Base-by-base conservation (phyloP, 805 yeast genomes). In the Vanderwaltozyma yarrowii region DNA sequence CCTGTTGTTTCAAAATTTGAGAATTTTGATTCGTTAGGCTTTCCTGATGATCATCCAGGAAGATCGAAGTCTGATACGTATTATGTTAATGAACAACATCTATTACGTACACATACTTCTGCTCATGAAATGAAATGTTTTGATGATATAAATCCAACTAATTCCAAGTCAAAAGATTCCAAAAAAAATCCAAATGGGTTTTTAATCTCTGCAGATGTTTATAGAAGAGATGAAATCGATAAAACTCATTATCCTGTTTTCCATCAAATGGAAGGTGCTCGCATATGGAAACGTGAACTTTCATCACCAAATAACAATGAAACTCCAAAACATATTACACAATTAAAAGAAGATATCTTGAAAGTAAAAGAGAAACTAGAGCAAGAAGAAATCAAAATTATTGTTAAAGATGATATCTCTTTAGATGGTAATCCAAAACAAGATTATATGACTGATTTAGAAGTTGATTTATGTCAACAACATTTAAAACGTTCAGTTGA, bases 191-290 rank as follows among this genome's bases (percentile, higher is more conserved):
- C 23, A 7, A 87, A 94, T 0, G 97, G 97, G 0, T 92, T 83
- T 60, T 71, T 92, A 46, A 88, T 92, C 33, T 73, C 94, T 11
- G 98, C 97, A 1, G 98, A 92, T 60, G 98, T 92, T 9, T 92
- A 88, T 56, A 72, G 98, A 52, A 73, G 95, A 51, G 98, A 92
- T 61, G 95, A 89, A 52, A 85, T 92, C 40, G 98, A 92, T 60
- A 71, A 84, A 46, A 87, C 97, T 0, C 98, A 92, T 59, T 92
- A 92, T 56, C 97, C 98, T 1, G 96, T 83, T 0, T 92, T 92
- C 63, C 96, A 92, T 54, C 98, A 92, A 61, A 76, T 92, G 86
- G 98, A 92, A 62, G 98, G 97, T 33, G 96, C 95, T 2, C 67
- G 92, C 42, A 60, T 80, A 2, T 92, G 97, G 97, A 64, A 73